A percentile compares a stretch with the other conserved stretches of the same genome.
Conservation (phyloP, 805 yeast species). For the Barnettozyma vustinii region DNA sequence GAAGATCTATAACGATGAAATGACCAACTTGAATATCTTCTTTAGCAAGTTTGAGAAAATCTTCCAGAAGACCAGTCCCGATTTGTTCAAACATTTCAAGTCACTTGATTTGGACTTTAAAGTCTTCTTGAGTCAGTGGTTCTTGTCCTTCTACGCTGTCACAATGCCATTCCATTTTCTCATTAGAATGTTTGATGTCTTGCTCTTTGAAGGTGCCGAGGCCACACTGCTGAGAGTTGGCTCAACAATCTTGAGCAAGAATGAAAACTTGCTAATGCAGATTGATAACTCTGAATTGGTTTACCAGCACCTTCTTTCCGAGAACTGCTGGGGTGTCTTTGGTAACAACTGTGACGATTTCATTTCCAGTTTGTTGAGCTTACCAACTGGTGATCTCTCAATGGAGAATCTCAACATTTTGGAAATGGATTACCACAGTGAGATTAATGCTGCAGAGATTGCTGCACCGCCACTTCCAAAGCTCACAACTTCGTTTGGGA, state of each 20-base stretch:
- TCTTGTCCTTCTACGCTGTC: slow-evolving; percentile 53
- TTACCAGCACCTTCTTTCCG: slow-evolving; percentile 35
- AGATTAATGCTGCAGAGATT: not conserved
- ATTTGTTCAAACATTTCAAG: slow-evolving; percentile 38
- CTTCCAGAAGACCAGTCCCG: slow-evolving; percentile 35
- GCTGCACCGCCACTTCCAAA: not conserved
- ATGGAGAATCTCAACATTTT: slow-evolving; percentile 3
- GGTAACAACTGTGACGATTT: slow-evolving; percentile 31
- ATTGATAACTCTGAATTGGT: slow-evolving; percentile 36
- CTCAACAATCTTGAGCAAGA: slow-evolving; percentile 44
- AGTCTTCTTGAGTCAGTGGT: slow-evolving; percentile 59
- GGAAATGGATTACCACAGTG: slow-evolving; percentile 7
- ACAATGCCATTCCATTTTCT: slow-evolving; percentile 52
- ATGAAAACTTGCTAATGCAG: slow-evolving; percentile 34
- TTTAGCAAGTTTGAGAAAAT: slow-evolving; percentile 44
- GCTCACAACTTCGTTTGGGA: slow-evolving; percentile 4
- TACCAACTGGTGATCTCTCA: slow-evolving; percentile 14
- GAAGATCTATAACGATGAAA: slow-evolving; percentile 47
- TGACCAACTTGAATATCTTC: slow-evolving; percentile 49
- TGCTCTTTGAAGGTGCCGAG: slow-evolving; percentile 49
- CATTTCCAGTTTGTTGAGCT: slow-evolving; percentile 24
- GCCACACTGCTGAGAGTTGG: slow-evolving; percentile 51
- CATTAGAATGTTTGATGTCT: slow-evolving; percentile 46
- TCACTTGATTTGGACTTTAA: slow-evolving; percentile 35
- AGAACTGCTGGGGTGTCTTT: slow-evolving; percentile 38